These are phyloP conservation scores for Aspergillus nomiae DNA, from an alignment of 2,329 filamentous ascomycete genomes.

Conservation along the genomic window DNA sequence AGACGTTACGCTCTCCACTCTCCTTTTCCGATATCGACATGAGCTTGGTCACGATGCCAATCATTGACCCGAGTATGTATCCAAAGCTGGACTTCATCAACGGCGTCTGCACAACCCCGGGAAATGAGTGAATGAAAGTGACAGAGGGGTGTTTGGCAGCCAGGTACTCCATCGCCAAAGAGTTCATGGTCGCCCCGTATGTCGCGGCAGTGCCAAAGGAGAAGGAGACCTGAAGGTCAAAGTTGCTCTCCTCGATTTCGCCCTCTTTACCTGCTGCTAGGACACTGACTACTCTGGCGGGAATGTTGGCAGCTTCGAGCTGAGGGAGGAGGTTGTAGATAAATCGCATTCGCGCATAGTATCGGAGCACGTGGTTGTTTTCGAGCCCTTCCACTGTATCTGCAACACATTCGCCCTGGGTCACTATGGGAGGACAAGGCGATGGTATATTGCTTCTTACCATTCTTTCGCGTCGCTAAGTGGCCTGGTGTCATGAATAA, in stretches of 20 bases:
- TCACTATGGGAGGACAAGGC: not conserved
- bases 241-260: not conserved
- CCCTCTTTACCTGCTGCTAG: not conserved
- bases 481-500: constrained; percentile 31
- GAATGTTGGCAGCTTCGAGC: not conserved
- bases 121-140: not conserved
- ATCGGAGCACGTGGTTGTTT: constrained; percentile 30
- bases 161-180: not conserved
- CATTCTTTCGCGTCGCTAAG: constrained; percentile 11
- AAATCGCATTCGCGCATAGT: constrained; percentile 40
- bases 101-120: not conserved
- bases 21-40: not conserved
- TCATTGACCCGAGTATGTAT: not conserved
- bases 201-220: not conserved
- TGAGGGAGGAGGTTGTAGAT: constrained; percentile 34
- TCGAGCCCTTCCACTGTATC: constrained; percentile 37
- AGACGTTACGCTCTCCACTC: not conserved
- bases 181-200: not conserved
- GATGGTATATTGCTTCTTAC: constrained; percentile 1
- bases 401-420: constrained; percentile 3
- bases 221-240: not conserved
- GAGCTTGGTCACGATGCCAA: not conserved
- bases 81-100: not conserved
- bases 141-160: not conserved
- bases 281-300: not conserved